Percentiles rank a stretch among this genome's conserved stretches.
Conservation (phyloP, 352 stramenopile species). For the Aphanomyces stellatus region DNA sequence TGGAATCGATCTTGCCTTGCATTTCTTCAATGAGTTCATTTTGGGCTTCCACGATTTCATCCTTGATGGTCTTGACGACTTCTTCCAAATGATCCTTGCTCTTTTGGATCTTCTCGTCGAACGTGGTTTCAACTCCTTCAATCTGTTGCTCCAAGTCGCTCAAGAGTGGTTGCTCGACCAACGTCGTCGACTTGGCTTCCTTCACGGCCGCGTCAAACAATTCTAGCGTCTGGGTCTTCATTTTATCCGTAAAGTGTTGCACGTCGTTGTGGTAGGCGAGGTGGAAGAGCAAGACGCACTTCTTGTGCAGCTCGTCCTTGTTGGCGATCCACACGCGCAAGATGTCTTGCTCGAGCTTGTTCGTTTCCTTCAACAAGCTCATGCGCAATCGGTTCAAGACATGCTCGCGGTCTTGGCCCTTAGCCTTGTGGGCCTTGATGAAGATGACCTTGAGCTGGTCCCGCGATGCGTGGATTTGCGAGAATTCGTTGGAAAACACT, state of each 20-base stretch:
- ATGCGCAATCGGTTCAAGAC: neutral
- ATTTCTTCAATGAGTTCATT: neutral
- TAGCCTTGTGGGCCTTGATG: neutral
- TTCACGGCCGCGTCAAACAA: neutral
- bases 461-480: neutral
- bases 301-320: neutral
- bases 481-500: neutral
- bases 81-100: neutral
- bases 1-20: neutral
- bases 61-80: neutral
- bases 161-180: neutral
- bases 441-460: neutral
- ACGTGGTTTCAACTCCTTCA: neutral
- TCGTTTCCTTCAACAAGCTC: neutral
- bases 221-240: neutral
- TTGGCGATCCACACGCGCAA: neutral
- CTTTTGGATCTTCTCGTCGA: neutral
- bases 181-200: neutral
- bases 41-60: neutral
- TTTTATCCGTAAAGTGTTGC: neutral
- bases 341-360: neutral
- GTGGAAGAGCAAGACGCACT: conserved; percentile 9
- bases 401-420: neutral
- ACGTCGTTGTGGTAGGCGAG: neutral
- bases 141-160: neutral